phyloP scores from a whole-genome alignment of 2,329 filamentous ascomycete species.

The Hypoxylon sp. region DNA sequence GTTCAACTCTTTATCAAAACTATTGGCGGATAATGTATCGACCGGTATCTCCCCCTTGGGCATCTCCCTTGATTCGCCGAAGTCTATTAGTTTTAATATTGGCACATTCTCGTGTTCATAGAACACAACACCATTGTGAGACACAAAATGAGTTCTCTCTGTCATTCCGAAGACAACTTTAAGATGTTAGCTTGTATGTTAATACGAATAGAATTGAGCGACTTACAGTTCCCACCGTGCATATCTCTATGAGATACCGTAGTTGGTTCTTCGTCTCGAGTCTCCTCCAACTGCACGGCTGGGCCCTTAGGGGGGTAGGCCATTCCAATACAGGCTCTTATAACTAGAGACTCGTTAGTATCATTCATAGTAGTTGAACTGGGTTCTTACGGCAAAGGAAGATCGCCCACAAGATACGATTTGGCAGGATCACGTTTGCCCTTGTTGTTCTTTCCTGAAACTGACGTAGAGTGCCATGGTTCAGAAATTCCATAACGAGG shows the following conservation, averaged over 20 bases:
- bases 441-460: neutral
- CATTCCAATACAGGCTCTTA: conserved; percentile 4
- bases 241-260: conserved; percentile 6
- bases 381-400: conserved; percentile 12
- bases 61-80: neutral
- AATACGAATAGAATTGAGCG: neutral
- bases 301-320: neutral
- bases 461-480: neutral
- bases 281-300: neutral
- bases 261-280: neutral
- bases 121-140: neutral
- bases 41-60: no score
- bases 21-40: no score
- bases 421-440: neutral
- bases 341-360: conserved; percentile 8
- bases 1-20: neutral
- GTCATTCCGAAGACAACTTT: neutral
- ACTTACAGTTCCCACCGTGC: conserved; percentile 7
- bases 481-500: neutral
- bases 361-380: neutral
- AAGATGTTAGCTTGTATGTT: neutral
- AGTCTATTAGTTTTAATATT: conserved; percentile 12
- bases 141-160: neutral
- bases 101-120: conserved; percentile 1
- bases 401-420: conserved; percentile 9